phyloP scores from a whole-genome alignment of 164 flowering plant species.

The Kalanchoe fedtschenkoi region DNA sequence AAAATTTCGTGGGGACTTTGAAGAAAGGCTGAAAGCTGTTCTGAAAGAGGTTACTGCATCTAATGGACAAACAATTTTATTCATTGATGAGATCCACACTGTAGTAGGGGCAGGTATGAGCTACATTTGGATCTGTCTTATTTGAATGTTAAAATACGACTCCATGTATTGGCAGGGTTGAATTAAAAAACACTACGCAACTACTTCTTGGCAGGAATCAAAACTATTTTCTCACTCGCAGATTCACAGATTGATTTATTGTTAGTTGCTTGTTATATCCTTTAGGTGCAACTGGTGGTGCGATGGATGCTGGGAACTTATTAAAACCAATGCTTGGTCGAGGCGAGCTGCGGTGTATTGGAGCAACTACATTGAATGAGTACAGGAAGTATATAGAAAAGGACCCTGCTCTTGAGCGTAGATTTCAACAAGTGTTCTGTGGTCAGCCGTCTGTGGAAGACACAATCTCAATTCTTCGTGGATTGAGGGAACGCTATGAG shows the following conservation, averaged over 20 bases:
- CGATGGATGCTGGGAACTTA: slow-evolving; percentile 96
- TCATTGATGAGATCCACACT: slow-evolving; percentile 96
- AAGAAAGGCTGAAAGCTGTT: slow-evolving; percentile 95
- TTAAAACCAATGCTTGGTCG: slow-evolving; percentile 96
- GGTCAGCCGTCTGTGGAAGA: slow-evolving; percentile 89
- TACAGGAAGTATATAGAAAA: slow-evolving; percentile 91
- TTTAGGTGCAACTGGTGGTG: slow-evolving; percentile 83
- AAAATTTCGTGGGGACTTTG: slow-evolving; percentile 92
- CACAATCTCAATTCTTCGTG: slow-evolving; percentile 87
- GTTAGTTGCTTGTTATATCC: slow-evolving; percentile 1
- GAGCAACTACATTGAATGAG: slow-evolving; percentile 88
- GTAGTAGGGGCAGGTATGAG: slow-evolving; percentile 95
- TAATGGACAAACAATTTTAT: slow-evolving; percentile 87
- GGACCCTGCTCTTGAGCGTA: slow-evolving; percentile 90
- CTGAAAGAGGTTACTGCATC: slow-evolving; percentile 91
- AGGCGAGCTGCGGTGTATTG: slow-evolving; percentile 92
- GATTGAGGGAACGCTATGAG: slow-evolving; percentile 86
- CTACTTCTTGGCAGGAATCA: not conserved
- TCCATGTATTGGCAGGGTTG: not conserved
- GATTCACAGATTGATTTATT: not conserved
- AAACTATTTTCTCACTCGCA: too few species aligned
- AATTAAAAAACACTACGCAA: not conserved
- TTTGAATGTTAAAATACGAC: not conserved
- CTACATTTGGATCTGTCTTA: not conserved
- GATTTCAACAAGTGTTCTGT: slow-evolving; percentile 92